phyloP scores from a whole-genome alignment of 345 rosid species.

The Eucalyptus melliodora region DNA sequence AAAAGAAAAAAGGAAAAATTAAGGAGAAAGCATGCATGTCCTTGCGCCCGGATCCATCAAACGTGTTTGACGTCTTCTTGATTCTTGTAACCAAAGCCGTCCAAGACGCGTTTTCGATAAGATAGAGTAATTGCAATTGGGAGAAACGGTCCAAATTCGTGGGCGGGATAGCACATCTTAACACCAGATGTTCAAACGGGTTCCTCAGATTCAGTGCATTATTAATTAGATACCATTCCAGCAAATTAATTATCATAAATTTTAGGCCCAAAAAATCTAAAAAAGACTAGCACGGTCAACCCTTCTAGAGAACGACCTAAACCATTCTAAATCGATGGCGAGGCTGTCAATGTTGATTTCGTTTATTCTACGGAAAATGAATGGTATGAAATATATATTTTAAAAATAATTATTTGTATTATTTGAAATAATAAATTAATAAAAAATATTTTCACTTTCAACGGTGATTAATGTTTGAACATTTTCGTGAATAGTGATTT shows the following conservation, averaged over 20 bases:
- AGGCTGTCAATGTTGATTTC: background rate
- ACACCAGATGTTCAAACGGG: background rate
- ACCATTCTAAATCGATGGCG: background rate
- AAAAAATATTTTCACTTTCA: background rate
- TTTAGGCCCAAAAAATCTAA: background rate
- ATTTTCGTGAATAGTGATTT: fast-evolving
- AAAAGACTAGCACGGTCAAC: background rate
- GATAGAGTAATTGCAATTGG: background rate
- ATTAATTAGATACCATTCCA: background rate
- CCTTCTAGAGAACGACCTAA: background rate
- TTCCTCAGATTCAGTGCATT: background rate
- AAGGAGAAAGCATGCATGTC: background rate
- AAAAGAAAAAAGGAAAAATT: background rate
- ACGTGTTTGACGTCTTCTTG: background rate
- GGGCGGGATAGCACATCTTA: background rate
- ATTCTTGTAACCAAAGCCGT: background rate
- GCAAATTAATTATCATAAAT: background rate
- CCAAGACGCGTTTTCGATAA: background rate
- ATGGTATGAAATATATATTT: fast-evolving
- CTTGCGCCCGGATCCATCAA: background rate
- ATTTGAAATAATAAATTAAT: background rate
- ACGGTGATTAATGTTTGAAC: background rate
- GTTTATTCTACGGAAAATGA: background rate
- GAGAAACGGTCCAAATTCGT: background rate
- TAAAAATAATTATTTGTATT: background rate